Conservation (phyloP, 2,329 filamentous ascomycete species). For the Hypoxylon rubiginosum region DNA sequence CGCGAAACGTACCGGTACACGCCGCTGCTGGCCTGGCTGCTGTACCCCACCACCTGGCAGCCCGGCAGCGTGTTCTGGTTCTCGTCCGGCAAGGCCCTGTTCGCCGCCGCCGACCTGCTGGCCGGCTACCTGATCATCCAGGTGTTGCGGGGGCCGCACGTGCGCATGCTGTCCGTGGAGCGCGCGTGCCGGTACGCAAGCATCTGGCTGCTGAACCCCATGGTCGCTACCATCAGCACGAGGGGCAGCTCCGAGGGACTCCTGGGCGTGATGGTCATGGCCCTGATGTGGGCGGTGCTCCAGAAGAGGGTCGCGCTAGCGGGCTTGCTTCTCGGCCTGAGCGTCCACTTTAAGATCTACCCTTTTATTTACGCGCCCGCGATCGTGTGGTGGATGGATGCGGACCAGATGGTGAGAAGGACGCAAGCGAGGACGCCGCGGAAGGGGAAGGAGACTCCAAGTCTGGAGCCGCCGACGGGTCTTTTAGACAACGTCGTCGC, state of each 20-base stretch:
- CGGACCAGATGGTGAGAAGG: slow-evolving; percentile 56
- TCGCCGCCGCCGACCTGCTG: slow-evolving; percentile 84
- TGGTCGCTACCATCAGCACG: slow-evolving; percentile 98
- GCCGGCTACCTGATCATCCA: slow-evolving; percentile 75
- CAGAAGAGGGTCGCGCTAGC: slow-evolving; percentile 73
- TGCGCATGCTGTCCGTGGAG: slow-evolving; percentile 60
- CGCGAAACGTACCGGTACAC: slow-evolving; percentile 98
- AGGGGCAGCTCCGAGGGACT: slow-evolving; percentile 93
- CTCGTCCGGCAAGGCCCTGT: slow-evolving; percentile 88
- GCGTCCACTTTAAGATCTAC: slow-evolving; percentile 98
- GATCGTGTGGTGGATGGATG: slow-evolving; percentile 84
- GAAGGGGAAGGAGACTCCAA: slow-evolving; percentile 7
- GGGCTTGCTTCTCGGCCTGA: slow-evolving; percentile 81
- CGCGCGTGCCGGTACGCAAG: slow-evolving; percentile 81
- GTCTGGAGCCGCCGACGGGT: slow-evolving; percentile 36
- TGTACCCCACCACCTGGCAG: slow-evolving; percentile 77
- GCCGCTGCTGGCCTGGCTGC: slow-evolving; percentile 89
- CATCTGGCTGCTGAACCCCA: slow-evolving; percentile 96
- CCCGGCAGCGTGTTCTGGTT: slow-evolving; percentile 67
- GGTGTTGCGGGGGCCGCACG: slow-evolving; percentile 55
- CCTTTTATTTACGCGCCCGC: slow-evolving; percentile 93
- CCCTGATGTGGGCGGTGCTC: slow-evolving; percentile 85
- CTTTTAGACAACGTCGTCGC: slow-evolving; percentile 47
- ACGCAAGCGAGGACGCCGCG: slow-evolving; percentile 4
- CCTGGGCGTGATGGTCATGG: slow-evolving; percentile 85